Evolutionary conservation across 78 protist genomes (phyloP).

Genomic region (Guillardia theta): DNA sequence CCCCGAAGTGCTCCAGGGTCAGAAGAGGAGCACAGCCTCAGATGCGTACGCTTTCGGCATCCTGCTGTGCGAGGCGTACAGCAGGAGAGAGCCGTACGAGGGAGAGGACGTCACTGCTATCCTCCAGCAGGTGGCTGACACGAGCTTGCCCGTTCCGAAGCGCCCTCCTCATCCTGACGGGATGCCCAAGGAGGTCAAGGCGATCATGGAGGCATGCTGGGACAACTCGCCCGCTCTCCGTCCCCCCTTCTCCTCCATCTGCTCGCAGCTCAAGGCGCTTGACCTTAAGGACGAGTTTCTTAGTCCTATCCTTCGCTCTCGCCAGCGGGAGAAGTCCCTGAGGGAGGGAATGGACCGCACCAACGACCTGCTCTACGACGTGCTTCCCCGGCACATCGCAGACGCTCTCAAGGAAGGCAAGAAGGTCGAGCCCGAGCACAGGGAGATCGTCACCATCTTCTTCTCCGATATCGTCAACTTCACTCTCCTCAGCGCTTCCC

Average conservation of each 20-base stretch:
- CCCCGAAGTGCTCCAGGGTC: too few relatives aligned
- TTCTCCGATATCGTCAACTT: not conserved
- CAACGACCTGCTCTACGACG: not conserved
- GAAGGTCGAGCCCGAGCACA: constrained; percentile 4
- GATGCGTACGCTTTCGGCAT: not conserved
- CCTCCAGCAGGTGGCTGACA: not conserved
- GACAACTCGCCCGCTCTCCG: not conserved
- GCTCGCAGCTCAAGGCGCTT: too few relatives aligned
- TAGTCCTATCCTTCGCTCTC: too few relatives aligned
- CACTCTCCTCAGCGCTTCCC: not conserved
- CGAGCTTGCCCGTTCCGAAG: too few relatives aligned
- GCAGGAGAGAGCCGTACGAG: not conserved
- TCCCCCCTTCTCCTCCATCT: too few relatives aligned
- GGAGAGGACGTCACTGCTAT: not conserved
- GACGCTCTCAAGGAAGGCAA: not conserved
- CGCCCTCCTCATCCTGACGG: too few relatives aligned
- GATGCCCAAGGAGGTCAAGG: too few relatives aligned
- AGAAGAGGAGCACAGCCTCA: too few relatives aligned
- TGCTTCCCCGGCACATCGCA: constrained; percentile 27
- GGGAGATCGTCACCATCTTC: not conserved
- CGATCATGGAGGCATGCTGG: not conserved
- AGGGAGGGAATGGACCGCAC: too few relatives aligned
- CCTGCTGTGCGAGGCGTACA: not conserved
- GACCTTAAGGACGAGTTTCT: too few relatives aligned
- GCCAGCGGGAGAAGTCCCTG: too few relatives aligned